Evolutionary conservation across 1,284 basidiomycete genomes (phyloP).

Genomic region (Moniliella sp.): DNA sequence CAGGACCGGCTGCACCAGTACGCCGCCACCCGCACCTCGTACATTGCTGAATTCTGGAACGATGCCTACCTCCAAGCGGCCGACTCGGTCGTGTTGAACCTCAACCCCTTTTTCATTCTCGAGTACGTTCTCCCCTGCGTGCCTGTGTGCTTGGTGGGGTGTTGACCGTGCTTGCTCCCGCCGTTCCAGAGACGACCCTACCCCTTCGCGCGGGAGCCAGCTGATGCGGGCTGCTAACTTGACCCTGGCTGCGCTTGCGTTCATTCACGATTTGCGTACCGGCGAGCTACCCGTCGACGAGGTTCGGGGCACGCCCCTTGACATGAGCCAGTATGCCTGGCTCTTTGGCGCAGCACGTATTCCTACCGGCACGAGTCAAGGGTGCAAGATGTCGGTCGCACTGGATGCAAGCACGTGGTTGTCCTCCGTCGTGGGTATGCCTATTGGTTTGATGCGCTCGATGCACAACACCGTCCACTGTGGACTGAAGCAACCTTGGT

Average conservation of each 20-base stretch:
- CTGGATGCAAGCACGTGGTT: constrained; percentile 60
- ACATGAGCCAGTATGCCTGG: constrained; percentile 80
- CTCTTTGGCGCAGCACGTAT: constrained; percentile 78
- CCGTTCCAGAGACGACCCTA: constrained; percentile 48
- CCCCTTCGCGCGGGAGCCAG: constrained; percentile 67
- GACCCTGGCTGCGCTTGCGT: constrained; percentile 67
- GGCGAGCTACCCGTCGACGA: constrained; percentile 61
- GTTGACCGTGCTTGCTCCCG: constrained; percentile 44
- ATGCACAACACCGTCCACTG: constrained; percentile 59
- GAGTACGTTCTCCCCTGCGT: constrained; percentile 69
- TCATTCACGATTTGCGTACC: constrained; percentile 76
- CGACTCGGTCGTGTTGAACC: constrained; percentile 71
- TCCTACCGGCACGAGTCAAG: constrained; percentile 71
- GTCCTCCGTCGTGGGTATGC: constrained; percentile 77
- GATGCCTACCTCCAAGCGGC: constrained; percentile 76
- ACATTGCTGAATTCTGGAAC: constrained; percentile 95
- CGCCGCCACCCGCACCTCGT: constrained; percentile 47
- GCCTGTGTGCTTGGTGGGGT: constrained; percentile 49
- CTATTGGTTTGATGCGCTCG: constrained; percentile 67
- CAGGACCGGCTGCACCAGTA: constrained; percentile 59
- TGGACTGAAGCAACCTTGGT: constrained; percentile 73
- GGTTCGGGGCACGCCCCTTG: constrained; percentile 57
- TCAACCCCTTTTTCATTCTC: constrained; percentile 95
- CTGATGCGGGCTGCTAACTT: constrained; percentile 68
- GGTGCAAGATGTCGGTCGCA: constrained; percentile 66